These are phyloP conservation scores for Vanderwaltozyma tropicalis DNA, from an alignment of 805 yeast genomes.

Conservation along the genomic window DNA sequence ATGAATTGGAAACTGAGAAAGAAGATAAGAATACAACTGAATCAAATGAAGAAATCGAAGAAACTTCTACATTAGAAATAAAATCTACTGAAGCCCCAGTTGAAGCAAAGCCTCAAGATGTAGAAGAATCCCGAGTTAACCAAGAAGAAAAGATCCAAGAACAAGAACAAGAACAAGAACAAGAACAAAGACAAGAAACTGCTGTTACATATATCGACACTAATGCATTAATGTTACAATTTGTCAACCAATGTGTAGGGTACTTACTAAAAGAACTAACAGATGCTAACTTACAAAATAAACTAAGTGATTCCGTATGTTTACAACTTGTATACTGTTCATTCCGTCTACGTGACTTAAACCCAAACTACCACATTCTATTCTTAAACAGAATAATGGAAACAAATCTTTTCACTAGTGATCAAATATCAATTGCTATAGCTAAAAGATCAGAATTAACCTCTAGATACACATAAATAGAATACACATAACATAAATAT, in stretches of 20 bases:
- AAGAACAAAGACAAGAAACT: not conserved
- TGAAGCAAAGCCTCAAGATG: not conserved
- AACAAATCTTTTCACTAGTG: slow-evolving; percentile 13
- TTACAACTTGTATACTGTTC: slow-evolving; percentile 82
- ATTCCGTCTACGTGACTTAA: slow-evolving; percentile 53
- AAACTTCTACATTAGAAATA: not conserved
- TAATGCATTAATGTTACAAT: slow-evolving; percentile 26
- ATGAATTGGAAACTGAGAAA: not conserved
- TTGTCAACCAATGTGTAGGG: slow-evolving; percentile 26
- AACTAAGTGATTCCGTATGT: slow-evolving; percentile 52
- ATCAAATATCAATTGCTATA: slow-evolving; percentile 18
- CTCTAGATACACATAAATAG: slow-evolving; percentile 15
- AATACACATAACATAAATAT: not conserved
- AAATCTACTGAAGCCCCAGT: not conserved
- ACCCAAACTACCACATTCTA: slow-evolving; percentile 23
- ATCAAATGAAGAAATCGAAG: slow-evolving; percentile 16
- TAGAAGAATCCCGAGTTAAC: not conserved
- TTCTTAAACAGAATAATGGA: slow-evolving; percentile 24
- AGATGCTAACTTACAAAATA: slow-evolving; percentile 27
- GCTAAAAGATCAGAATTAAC: slow-evolving; percentile 27
- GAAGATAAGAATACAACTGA: not conserved
- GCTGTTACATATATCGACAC: slow-evolving; percentile 4
- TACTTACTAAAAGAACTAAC: slow-evolving; percentile 22
- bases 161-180: not conserved
- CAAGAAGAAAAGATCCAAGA: not conserved